phyloP scores from a whole-genome alignment of 1,284 basidiomycete genomes.

The Pyrrhoderma noxium region DNA sequence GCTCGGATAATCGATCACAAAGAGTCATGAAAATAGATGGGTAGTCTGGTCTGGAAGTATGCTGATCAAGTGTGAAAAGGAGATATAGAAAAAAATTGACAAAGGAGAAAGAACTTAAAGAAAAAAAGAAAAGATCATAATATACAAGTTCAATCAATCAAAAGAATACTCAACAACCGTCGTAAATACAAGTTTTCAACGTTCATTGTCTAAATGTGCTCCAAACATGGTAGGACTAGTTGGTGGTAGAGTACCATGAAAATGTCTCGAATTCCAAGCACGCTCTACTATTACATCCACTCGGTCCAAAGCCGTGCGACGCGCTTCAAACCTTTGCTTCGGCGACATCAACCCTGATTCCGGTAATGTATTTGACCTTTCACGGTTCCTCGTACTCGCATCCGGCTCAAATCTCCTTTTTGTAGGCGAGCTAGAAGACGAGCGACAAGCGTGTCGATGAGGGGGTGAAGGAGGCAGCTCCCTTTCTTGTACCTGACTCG shows the following conservation, averaged over 20 bases:
- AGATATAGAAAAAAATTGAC: no score
- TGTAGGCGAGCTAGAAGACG: conserved; percentile 6
- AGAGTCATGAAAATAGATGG: no score
- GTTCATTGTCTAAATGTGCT: not conserved
- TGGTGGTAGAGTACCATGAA: not conserved
- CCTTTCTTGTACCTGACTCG: no score
- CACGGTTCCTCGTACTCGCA: not conserved
- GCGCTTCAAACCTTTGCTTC: conserved; percentile 13
- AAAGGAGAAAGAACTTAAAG: no score
- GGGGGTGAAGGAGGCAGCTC: no score
- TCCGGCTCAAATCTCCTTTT: not conserved
- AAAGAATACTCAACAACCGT: no score
- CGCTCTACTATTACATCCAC: conserved; percentile 13
- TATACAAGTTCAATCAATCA: no score
- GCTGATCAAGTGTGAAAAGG: no score
- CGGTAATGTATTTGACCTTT: conserved; percentile 3
- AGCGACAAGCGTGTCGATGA: not conserved
- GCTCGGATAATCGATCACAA: no score
- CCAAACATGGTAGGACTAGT: conserved; percentile 9
- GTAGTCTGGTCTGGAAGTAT: no score
- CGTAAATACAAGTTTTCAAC: no score
- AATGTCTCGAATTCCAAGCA: conserved; percentile 8
- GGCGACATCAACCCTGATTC: conserved; percentile 3
- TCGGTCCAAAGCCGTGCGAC: conserved; percentile 9
- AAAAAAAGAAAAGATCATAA: no score